These are phyloP conservation scores for Perilla frutescens DNA, from an alignment of 257 asterid genomes.

Conservation along the genomic window DNA sequence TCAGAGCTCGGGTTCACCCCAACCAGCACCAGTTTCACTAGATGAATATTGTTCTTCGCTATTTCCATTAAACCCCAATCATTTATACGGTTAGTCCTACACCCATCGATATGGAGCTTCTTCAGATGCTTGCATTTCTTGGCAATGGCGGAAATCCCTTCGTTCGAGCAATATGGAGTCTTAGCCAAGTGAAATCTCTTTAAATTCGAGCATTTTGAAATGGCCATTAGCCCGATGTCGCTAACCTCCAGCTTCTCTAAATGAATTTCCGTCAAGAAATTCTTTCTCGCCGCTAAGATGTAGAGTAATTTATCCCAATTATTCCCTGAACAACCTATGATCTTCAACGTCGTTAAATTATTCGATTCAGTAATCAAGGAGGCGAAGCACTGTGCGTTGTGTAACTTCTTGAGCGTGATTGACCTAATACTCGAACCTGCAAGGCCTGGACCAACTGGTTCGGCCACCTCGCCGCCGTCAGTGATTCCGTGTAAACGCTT, in stretches of 20 bases:
- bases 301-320: conserved; percentile 77
- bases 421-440: conserved; percentile 58
- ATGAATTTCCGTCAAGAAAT: conserved; percentile 65
- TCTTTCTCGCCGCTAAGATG: conserved; percentile 41
- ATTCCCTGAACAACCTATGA: conserved; percentile 77
- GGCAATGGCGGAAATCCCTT: conserved; percentile 68
- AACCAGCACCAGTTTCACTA: conserved; percentile 74
- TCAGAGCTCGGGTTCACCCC: conserved; percentile 71
- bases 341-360: conserved; percentile 60
- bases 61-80: conserved; percentile 67
- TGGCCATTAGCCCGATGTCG: conserved; percentile 61
- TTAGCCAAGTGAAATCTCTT: conserved; percentile 71
- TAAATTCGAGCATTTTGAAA: conserved; percentile 58
- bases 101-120: conserved; percentile 86
- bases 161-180: conserved; percentile 71
- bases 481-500: conserved; percentile 67
- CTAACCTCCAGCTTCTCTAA: conserved; percentile 76
- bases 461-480: conserved; percentile 55
- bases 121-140: conserved; percentile 70
- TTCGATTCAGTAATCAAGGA: conserved; percentile 60
- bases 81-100: conserved; percentile 77
- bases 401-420: conserved; percentile 69
- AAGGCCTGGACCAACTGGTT: conserved; percentile 62
- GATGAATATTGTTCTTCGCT: conserved; percentile 61
- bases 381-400: conserved; percentile 70